These are phyloP conservation scores for Rhizophagus prolifer DNA, from an alignment of 192 early-diverging fungal genomes.

Conservation along the genomic window DNA sequence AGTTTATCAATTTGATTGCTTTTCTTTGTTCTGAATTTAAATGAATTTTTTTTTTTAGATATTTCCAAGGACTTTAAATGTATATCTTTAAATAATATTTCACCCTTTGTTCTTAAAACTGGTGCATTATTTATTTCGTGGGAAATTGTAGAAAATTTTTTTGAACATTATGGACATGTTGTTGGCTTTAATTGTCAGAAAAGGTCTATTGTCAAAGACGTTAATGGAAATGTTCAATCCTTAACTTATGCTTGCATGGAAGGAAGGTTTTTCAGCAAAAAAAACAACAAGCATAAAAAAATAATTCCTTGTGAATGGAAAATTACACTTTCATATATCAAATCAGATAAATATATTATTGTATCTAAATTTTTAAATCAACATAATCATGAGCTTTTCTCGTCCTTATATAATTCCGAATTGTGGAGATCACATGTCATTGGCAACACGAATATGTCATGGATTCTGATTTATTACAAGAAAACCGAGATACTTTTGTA, in stretches of 20 bases:
- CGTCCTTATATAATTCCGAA: neutral
- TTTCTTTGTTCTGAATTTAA: neutral
- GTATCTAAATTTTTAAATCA: neutral
- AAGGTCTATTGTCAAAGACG: neutral
- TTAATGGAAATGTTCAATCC: neutral
- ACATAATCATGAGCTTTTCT: slow-evolving; percentile 13
- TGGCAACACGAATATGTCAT: neutral
- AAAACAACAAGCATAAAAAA: neutral
- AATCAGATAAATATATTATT: neutral
- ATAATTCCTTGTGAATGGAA: neutral
- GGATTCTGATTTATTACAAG: neutral
- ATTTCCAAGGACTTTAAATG: neutral
- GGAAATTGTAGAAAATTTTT: slow-evolving; percentile 10
- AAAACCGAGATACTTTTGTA: neutral
- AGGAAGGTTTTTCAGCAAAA: too few species aligned
- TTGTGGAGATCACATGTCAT: neutral
- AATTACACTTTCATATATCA: neutral
- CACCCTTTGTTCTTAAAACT: slow-evolving; percentile 3
- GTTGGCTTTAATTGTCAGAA: neutral
- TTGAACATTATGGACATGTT: neutral
- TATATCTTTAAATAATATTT: neutral
- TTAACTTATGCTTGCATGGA: neutral
- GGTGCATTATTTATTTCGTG: neutral
- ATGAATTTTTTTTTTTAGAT: neutral
- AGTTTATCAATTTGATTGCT: too few species aligned